Conservation (phyloP, 495 filamentous ascomycete species). For the Immersiella caudata region DNA sequence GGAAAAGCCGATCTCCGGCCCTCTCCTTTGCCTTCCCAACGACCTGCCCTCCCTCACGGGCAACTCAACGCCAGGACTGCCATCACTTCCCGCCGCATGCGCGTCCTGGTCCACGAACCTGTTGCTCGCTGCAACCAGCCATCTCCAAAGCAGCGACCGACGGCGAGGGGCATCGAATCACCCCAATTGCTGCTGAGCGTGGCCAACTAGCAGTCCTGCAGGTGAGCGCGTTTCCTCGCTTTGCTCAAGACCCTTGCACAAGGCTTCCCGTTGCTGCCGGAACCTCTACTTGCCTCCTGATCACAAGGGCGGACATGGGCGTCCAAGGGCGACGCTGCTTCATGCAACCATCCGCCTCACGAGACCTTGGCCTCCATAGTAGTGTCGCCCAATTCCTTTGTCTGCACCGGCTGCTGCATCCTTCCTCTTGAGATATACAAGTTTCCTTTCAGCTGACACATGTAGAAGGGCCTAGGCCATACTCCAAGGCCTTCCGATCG, state of each 20-base stretch:
- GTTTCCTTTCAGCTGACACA: conserved; percentile 14
- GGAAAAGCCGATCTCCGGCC: not conserved
- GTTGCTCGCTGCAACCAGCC: conserved; percentile 19
- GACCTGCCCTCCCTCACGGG: not conserved
- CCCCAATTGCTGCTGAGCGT: conserved; percentile 14
- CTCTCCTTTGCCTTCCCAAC: not conserved
- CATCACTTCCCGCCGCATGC: not conserved
- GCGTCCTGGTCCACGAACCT: conserved; percentile 1
- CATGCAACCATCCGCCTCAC: conserved; percentile 21
- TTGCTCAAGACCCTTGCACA: conserved; percentile 17
- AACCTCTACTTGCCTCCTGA: conserved; percentile 13
- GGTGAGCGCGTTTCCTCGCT: conserved; percentile 16
- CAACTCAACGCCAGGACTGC: not conserved
- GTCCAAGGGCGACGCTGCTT: conserved; percentile 9
- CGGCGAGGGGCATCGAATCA: conserved; percentile 6
- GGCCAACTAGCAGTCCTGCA: conserved; percentile 12
- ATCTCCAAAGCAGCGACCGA: not conserved
- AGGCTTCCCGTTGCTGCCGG: conserved; percentile 12
- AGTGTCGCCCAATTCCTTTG: conserved; percentile 10
- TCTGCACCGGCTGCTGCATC: not conserved
- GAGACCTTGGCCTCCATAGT: conserved; percentile 11
- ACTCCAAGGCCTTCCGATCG: not conserved
- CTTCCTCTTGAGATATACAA: not conserved
- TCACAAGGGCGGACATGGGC: conserved; percentile 19
- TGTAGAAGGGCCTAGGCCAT: conserved; percentile 9